phyloP scores from a whole-genome alignment of 2,329 filamentous ascomycete species.

The Cordyceps pruinosa region DNA sequence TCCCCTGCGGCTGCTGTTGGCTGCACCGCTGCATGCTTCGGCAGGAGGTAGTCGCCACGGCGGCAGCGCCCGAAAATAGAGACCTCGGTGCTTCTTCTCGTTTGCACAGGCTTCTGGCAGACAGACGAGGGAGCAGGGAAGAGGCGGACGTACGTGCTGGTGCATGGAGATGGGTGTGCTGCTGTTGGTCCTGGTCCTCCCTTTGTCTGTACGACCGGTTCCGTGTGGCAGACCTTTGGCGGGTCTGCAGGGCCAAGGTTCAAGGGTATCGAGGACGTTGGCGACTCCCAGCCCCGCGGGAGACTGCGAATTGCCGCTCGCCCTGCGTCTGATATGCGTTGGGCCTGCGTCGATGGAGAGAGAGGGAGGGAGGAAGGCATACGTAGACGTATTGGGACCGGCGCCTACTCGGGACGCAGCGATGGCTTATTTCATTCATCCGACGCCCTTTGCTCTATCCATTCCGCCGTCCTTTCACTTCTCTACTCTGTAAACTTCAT shows the following conservation, averaged over 20 bases:
- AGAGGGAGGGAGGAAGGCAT: too few relatives aligned
- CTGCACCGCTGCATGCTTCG: background rate
- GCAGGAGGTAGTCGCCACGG: background rate
- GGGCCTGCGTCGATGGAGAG: background rate
- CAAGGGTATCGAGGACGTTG: too few relatives aligned
- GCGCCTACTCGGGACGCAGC: background rate
- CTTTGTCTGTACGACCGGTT: background rate
- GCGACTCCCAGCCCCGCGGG: too few relatives aligned
- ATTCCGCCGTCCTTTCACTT: too few relatives aligned
- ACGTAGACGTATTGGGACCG: too few relatives aligned
- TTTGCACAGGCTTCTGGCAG: too few relatives aligned
- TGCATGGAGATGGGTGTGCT: background rate
- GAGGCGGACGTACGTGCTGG: background rate
- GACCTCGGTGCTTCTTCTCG: background rate
- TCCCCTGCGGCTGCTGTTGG: too few relatives aligned
- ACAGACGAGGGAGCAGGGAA: too few relatives aligned
- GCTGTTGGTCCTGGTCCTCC: background rate
- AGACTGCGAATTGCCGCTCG: background rate
- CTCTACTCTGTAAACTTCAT: background rate
- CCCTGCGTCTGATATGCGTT: background rate
- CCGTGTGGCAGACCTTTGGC: background rate
- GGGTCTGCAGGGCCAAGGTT: background rate
- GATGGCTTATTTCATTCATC: background rate
- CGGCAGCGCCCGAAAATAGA: background rate
- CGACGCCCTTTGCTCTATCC: background rate